Conservation (phyloP, 2,329 filamentous ascomycete species). For the Lanzia echinophila region DNA sequence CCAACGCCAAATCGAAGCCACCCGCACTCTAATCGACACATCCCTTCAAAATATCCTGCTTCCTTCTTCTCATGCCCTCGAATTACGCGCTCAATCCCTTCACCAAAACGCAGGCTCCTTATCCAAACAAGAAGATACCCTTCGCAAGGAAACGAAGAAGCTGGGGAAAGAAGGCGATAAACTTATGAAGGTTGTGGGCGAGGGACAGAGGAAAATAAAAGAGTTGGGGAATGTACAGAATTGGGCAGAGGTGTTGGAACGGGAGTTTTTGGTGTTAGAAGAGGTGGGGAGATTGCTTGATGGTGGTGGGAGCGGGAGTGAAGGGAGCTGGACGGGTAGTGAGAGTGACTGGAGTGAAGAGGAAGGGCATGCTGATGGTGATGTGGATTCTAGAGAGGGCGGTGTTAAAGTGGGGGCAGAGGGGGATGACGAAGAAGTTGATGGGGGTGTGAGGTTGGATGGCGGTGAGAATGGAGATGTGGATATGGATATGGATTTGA, state of each 20-base stretch:
- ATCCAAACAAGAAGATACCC: constrained; percentile 58
- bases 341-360: constrained; percentile 4
- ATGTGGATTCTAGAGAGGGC: background rate
- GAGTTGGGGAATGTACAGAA: constrained; percentile 79
- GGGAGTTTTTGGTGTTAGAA: constrained; percentile 57
- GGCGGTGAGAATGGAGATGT: constrained; percentile 15
- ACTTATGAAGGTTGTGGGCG: constrained; percentile 55
- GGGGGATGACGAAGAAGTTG: background rate
- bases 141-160: constrained; percentile 51
- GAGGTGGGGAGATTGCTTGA: constrained; percentile 54
- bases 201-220: constrained; percentile 60
- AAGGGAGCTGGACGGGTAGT: constrained; percentile 17
- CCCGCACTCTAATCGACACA: constrained; percentile 52
- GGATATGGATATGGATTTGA: constrained; percentile 8
- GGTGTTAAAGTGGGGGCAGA: background rate
- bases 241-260: constrained; percentile 76
- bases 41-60: constrained; percentile 51
- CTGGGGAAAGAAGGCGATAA: constrained; percentile 59
- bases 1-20: constrained; percentile 42
- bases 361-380: constrained; percentile 8
- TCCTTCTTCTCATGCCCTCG: constrained; percentile 61
- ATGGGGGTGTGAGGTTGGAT: background rate
- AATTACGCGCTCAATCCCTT: constrained; percentile 59
- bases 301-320: constrained; percentile 36
- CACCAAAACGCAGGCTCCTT: constrained; percentile 63